phyloP scores from a whole-genome alignment of 2,329 filamentous ascomycete genomes.

The Ceratocystis eucalypticola region DNA sequence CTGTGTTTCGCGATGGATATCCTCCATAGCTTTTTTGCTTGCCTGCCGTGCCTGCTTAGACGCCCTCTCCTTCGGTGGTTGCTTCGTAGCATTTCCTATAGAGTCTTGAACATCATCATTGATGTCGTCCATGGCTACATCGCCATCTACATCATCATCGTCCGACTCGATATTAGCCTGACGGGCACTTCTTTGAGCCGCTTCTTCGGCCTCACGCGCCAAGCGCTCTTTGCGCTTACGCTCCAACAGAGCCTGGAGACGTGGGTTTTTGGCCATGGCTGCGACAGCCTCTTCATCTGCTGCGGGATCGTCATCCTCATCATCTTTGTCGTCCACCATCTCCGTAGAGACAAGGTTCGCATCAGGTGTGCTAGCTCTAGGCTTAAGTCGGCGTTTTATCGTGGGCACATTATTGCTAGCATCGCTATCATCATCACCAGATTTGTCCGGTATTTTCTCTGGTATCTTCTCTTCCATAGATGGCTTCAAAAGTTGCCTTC shows the following conservation, averaged over 20 bases:
- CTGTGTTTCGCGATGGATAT: constrained; percentile 92
- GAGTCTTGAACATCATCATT: constrained; percentile 35
- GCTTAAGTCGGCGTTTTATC: constrained; percentile 19
- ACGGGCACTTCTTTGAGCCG: constrained; percentile 27
- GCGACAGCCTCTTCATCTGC: constrained; percentile 36
- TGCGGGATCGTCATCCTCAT: constrained; percentile 26
- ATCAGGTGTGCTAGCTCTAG: constrained; percentile 22
- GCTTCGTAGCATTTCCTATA: constrained; percentile 35
- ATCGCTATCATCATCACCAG: constrained; percentile 25
- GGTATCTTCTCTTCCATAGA: constrained; percentile 25
- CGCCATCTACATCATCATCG: constrained; percentile 28
- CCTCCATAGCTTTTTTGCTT: constrained; percentile 85
- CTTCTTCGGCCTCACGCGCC: constrained; percentile 49
- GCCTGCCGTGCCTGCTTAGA: constrained; percentile 65
- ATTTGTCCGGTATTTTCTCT: constrained; percentile 25
- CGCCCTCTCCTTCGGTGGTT: constrained; percentile 44
- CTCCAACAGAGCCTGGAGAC: constrained; percentile 58
- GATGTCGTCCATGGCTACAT: constrained; percentile 27
- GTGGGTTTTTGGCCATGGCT: constrained; percentile 34
- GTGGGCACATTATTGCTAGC: constrained; percentile 27
- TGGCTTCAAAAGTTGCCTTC: constrained; percentile 18
- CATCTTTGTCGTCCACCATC: constrained; percentile 21
- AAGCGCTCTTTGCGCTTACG: constrained; percentile 59
- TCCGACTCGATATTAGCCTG: constrained; percentile 28
- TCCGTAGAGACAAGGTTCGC: constrained; percentile 23